Percentiles rank a stretch among this genome's conserved stretches.
Conservation (phyloP, 495 filamentous ascomycete genomes). For the Penicillium arizonense region DNA sequence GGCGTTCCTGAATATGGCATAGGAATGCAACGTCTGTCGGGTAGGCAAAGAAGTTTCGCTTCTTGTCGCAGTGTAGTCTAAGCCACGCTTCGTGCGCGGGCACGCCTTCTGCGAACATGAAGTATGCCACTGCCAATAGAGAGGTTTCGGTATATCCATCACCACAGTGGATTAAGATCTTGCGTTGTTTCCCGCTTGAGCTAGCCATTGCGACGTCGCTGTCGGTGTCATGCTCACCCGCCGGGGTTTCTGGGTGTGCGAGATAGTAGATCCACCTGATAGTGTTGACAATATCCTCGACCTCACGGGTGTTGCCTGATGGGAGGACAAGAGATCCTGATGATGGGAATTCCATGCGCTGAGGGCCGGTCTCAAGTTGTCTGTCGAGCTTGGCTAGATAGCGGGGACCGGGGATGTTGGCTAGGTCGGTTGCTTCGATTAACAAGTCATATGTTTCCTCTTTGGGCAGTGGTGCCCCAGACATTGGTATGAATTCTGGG, state of each 20-base stretch:
- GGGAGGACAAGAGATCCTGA: conserved; percentile 86
- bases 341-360: conserved; percentile 82
- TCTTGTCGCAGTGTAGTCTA: conserved; percentile 71
- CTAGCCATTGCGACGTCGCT: conserved; percentile 55
- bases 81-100: conserved; percentile 85
- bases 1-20: conserved; percentile 66
- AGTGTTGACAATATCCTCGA: conserved; percentile 78
- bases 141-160: conserved; percentile 97
- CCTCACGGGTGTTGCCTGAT: conserved; percentile 72
- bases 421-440: conserved; percentile 85
- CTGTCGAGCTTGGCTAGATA: conserved; percentile 58
- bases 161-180: conserved; percentile 85
- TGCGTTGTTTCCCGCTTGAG: conserved; percentile 44
- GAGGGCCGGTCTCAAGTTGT: conserved; percentile 52
- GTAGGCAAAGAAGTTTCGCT: conserved; percentile 95
- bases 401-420: conserved; percentile 57
- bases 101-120: conserved; percentile 81
- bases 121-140: conserved; percentile 82
- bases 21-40: conserved; percentile 82
- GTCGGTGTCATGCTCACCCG: conserved; percentile 49
- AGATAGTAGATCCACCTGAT: conserved; percentile 87
- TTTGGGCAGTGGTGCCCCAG: conserved; percentile 14
- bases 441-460: conserved; percentile 61
- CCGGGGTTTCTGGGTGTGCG: conserved; percentile 54
- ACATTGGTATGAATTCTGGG: conserved; percentile 58